Conservation (phyloP, 2,329 filamentous ascomycete genomes). For the Eutypa lata region DNA sequence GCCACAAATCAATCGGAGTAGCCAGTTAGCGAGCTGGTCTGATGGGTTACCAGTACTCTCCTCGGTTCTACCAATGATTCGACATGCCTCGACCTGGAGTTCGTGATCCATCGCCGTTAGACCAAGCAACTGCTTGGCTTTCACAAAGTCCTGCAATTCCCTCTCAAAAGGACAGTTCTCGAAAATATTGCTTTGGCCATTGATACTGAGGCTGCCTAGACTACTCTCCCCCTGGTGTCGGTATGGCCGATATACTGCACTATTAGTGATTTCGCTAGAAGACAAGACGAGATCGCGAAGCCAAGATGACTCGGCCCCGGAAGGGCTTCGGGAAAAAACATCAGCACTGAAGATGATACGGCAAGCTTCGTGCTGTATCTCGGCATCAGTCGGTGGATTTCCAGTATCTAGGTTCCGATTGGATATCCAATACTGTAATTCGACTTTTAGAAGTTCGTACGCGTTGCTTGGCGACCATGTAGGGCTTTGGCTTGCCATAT, state of each 20-base stretch:
- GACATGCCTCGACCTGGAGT: slow-evolving; percentile 57
- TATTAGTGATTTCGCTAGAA: slow-evolving; percentile 37
- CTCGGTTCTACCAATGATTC: slow-evolving; percentile 56
- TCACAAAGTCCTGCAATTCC: slow-evolving; percentile 53
- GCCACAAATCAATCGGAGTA: slow-evolving; percentile 48
- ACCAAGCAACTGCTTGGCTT: slow-evolving; percentile 49
- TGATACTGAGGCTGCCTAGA: slow-evolving; percentile 49
- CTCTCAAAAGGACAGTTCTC: slow-evolving; percentile 54
- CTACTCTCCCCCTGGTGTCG: slow-evolving; percentile 44
- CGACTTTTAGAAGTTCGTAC: slow-evolving; percentile 60
- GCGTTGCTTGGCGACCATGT: slow-evolving; percentile 50
- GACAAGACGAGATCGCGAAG: slow-evolving; percentile 57
- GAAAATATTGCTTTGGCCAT: slow-evolving; percentile 56
- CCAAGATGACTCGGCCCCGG: slow-evolving; percentile 45
- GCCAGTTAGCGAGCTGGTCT: slow-evolving; percentile 52
- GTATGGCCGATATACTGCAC: slow-evolving; percentile 47
- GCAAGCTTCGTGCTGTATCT: slow-evolving; percentile 57
- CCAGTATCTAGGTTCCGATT: slow-evolving; percentile 41
- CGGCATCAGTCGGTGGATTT: slow-evolving; percentile 44
- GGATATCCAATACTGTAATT: slow-evolving; percentile 50
- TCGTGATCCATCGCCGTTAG: slow-evolving; percentile 58
- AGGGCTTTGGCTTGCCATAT: slow-evolving; percentile 41
- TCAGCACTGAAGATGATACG: slow-evolving; percentile 56
- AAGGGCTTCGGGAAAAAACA: slow-evolving; percentile 37
- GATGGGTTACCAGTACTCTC: slow-evolving; percentile 47